Conservation (phyloP, 75 land plant species). For the Cupressus sempervirens region DNA sequence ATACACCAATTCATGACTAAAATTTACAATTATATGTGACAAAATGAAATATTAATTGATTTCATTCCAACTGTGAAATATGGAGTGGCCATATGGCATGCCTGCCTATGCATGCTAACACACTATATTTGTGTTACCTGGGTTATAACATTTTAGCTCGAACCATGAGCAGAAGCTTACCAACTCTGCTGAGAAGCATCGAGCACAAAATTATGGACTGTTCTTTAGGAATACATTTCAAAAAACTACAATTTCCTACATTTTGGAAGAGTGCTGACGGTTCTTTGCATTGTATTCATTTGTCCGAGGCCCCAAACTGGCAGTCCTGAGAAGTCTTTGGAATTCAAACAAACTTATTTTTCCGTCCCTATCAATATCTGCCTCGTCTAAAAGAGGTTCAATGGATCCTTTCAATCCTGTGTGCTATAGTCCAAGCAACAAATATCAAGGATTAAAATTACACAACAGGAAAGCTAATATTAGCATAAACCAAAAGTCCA, state of each 20-base stretch:
- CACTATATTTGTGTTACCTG: neutral
- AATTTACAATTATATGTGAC: neutral
- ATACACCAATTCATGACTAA: neutral
- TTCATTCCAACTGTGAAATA: neutral
- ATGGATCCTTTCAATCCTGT: slow-evolving; percentile 89
- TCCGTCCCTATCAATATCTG: slow-evolving; percentile 94
- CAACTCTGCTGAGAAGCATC: neutral
- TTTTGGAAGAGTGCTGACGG: slow-evolving; percentile 17
- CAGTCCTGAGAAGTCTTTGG: slow-evolving; percentile 80
- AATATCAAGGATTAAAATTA: slow-evolving; percentile 2
- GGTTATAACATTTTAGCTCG: neutral
- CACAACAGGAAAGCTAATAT: neutral
- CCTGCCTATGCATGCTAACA: neutral
- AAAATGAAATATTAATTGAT: neutral
- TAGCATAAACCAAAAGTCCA: neutral
- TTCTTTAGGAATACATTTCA: neutral
- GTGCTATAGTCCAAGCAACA: slow-evolving; percentile 46
- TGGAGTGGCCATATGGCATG: neutral
- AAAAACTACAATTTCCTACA: slow-evolving; percentile 4
- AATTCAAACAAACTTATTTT: slow-evolving; percentile 86
- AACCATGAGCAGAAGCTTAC: neutral
- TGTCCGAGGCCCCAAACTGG: slow-evolving; percentile 69
- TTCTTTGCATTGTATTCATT: slow-evolving; percentile 36
- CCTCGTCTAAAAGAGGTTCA: slow-evolving; percentile 84
- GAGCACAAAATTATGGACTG: neutral